Base-by-base conservation (phyloP, 2,329 filamentous ascomycete species). In the Cercospora zeina region DNA sequence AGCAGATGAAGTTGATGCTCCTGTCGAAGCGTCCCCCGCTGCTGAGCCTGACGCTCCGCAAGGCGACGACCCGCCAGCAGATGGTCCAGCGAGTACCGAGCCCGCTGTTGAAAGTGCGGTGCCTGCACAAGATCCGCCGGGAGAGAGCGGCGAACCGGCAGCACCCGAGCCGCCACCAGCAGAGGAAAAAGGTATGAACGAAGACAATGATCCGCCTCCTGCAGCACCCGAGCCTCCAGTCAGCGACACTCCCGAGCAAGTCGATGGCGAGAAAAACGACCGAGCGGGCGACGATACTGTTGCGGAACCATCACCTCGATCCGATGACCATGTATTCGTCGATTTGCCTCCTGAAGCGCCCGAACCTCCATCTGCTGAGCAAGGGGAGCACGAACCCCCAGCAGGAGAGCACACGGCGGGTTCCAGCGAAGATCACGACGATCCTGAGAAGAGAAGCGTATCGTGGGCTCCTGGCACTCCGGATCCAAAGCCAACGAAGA, bases 391-490 rank as follows among this genome's bases (percentile, higher is more conserved):
- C 16, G 56, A 62, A 21, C 37, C 33, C 9, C 19, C 30, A 13
- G 24, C 19, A 37, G 55, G 34, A 21, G 42, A 58, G 16, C 9
- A 58, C 14, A 19, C 55, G 16, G 19, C 1, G 21, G 47, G 14
- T 24, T n/a, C 58, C 27, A 58, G 60, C 45, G 51, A 55, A 1
- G 65, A 65, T 8, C n/a, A 54, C n/a, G 65, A 65, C 11, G 65
- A 66, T 24, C 54, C 59, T 33, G 64, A 62, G n/a, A 67, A 70
- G 37, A 72, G 70, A 50, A 68, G 67, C 30, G 71, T 72, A 1
- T 66, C 64, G 59, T 72, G 71, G 34, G 69, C 71, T 14, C 68
- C 70, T 27, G 70, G 67, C 8, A 72, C 70, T 6, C 66, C 69
- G 3, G 70, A 72, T 16, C 69, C 67, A 1, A 69, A 67, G 31